These are phyloP conservation scores for Gossypium sturtianum DNA, from an alignment of 345 rosid genomes.

Conservation along the genomic window DNA sequence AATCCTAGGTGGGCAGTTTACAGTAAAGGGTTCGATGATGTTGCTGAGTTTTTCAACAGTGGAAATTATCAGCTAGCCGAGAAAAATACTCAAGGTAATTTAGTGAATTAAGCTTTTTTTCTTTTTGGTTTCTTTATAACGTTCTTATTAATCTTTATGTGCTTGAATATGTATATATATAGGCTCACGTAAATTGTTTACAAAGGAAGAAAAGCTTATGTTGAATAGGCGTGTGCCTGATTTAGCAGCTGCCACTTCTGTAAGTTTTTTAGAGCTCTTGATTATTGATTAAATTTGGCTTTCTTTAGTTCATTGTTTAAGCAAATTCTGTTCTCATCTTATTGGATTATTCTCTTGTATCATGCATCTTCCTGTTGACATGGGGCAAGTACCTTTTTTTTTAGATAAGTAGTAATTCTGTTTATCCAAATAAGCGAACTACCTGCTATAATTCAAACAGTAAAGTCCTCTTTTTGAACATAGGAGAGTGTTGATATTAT, in stretches of 20 bases:
- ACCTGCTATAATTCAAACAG: no score
- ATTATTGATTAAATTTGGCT: constrained; percentile 1
- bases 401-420: no score
- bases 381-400: not conserved
- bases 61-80: constrained; percentile 48
- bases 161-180: constrained; percentile 18
- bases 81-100: constrained; percentile 53
- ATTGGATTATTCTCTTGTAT: not conserved
- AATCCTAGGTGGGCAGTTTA: constrained; percentile 94
- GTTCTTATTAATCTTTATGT: not conserved
- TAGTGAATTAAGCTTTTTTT: not conserved
- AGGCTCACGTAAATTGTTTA: constrained; percentile 65
- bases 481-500: no score
- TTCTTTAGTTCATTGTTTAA: not conserved
- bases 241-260: constrained; percentile 67
- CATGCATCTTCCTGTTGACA: not conserved
- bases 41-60: constrained; percentile 56
- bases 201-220: constrained; percentile 72
- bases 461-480: no score
- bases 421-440: no score
- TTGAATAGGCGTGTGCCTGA: constrained; percentile 66
- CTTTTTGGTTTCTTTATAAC: not conserved
- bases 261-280: constrained; percentile 32
- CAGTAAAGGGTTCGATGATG: constrained; percentile 81
- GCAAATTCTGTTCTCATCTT: not conserved